Conservation (phyloP, 2,329 filamentous ascomycete species). For the Fusarium chlamydosporum region DNA sequence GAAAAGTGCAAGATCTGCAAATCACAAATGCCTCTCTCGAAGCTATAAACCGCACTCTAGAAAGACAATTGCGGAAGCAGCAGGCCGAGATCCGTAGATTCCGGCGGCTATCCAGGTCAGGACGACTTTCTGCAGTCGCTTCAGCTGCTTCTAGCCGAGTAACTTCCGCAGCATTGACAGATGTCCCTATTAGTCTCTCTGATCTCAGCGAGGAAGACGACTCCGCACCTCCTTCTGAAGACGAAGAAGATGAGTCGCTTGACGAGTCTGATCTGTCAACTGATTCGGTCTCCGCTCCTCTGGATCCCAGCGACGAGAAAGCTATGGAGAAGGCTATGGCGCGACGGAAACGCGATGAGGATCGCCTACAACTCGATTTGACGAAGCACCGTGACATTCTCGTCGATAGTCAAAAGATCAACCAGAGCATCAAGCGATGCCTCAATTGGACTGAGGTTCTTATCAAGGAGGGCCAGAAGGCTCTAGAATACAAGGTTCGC, state of each 20-base stretch:
- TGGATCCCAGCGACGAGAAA: constrained; percentile 57
- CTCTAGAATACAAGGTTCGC: constrained; percentile 84
- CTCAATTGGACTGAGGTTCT: constrained; percentile 90
- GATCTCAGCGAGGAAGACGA: constrained; percentile 62
- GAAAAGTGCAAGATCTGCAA: constrained; percentile 95
- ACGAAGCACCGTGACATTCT: constrained; percentile 90
- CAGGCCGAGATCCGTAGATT: constrained; percentile 89
- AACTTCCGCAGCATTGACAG: constrained; percentile 61
- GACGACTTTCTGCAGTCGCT: constrained; percentile 73
- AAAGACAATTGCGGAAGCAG: constrained; percentile 92
- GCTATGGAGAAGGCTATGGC: constrained; percentile 48
- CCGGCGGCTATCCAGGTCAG: constrained; percentile 85
- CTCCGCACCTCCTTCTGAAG: constrained; percentile 54
- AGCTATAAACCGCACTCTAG: constrained; percentile 93
- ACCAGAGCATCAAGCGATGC: constrained; percentile 91
- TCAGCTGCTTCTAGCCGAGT: constrained; percentile 63
- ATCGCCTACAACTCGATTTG: constrained; percentile 85
- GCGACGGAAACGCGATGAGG: constrained; percentile 81
- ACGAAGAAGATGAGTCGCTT: constrained; percentile 64
- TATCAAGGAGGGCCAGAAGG: constrained; percentile 89
- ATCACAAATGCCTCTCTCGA: constrained; percentile 96
- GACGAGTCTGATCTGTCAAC: constrained; percentile 67
- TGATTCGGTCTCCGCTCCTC: constrained; percentile 53
- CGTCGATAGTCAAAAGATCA: constrained; percentile 93
- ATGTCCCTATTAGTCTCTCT: constrained; percentile 62